A percentile compares a stretch with the other conserved stretches of the same genome.
These are phyloP conservation scores for Dentipellis fragilis DNA, from an alignment of 768 basidiomycete genomes.

Conservation along the genomic window DNA sequence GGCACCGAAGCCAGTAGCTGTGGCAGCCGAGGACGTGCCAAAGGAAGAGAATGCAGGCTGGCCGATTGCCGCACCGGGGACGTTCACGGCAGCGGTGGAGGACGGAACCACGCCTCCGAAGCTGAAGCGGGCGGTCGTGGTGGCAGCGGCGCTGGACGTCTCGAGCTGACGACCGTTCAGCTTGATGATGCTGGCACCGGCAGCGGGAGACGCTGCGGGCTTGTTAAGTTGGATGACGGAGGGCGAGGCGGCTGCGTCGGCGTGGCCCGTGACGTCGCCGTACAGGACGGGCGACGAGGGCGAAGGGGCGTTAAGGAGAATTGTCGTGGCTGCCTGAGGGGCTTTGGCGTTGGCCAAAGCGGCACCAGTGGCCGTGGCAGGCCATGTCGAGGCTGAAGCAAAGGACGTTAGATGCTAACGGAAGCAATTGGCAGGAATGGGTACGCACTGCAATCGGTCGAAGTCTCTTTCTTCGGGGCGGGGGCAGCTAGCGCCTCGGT, in stretches of 20 bases:
- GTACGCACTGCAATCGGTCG: constrained; percentile 7
- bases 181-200: constrained; percentile 2
- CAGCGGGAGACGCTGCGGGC: background rate
- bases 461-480: background rate
- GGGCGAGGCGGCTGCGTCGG: background rate
- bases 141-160: background rate
- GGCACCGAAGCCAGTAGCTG: background rate
- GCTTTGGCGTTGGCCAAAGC: background rate
- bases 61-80: background rate
- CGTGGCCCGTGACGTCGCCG: background rate
- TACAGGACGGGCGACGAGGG: background rate
- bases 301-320: constrained; percentile 9
- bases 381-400: background rate
- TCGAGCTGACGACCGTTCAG: constrained; percentile 8
- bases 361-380: background rate
- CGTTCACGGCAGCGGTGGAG: background rate
- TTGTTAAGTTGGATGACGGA: constrained; percentile 8
- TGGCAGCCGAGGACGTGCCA: background rate
- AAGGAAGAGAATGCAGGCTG: background rate
- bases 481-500: constrained; percentile 6
- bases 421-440: background rate
- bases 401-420: background rate
- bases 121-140: background rate
- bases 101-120: background rate
- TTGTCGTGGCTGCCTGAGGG: constrained; percentile 1